Evolutionary conservation across 495 filamentous ascomycete genomes (phyloP), one percentile per base, ranked within the genome.

Genomic region (Aspergillus coremiiformis): DNA sequence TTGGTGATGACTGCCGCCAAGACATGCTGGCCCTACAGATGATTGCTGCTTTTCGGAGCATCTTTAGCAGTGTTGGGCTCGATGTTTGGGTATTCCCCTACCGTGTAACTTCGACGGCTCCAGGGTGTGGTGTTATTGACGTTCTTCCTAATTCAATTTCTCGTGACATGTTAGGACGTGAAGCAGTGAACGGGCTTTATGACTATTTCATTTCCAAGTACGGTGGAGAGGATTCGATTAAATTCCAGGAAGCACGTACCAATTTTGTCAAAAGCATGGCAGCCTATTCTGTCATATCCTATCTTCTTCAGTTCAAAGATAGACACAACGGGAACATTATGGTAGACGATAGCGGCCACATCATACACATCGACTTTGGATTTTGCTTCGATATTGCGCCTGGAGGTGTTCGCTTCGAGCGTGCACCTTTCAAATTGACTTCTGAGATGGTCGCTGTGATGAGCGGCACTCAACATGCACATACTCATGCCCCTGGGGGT

Each of bases 201-300:
- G 93, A 97, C 60, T 97, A 97, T 70, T 99, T 97, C 63, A 78
- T 96, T 47, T 91, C 87, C 53, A 96, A 95, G 62, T 99, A 97
- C 63, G 94, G 94, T 44, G 87, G 90, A 39, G 92, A 96, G 66
- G 91, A 96, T 59, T 93, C 87, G 0, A 84, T 95, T 37, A 80
- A 80, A 41, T 99, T 96, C 75, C 94, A 99, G 67, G 85, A 95
- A 63, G 94, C 94, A 2, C 83, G 94, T 33, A 93, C 83, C 65
- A 96, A 96, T 63, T 99, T 99, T 59, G 90, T 99, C 61, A 97
- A 97, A 77, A 95, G 89, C 71, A 97, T 99, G 94, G 94, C 94
- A 2, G 93, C 92, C n/a, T 97, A 99, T 68, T 95, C 89, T n/a
- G 84, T 97, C 52, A 96, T 97, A 47, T 93, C 89, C 0, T 97